Conservation (phyloP, 805 yeast species). For the Yarrowia porcina region DNA sequence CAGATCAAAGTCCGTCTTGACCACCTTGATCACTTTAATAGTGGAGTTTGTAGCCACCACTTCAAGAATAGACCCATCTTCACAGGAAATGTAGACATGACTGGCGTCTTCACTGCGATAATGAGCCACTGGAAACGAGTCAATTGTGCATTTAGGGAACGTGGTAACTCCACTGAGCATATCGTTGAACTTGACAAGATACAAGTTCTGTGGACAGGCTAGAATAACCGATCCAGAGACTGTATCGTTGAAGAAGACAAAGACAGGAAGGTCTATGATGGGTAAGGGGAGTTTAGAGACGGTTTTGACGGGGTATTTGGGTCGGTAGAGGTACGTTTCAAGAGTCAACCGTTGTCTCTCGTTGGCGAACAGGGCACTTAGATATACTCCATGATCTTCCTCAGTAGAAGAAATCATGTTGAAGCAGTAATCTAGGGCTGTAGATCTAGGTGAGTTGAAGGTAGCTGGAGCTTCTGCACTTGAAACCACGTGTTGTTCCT, state of each 20-base stretch:
- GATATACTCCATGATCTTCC: conserved; percentile 5
- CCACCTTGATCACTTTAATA: background rate
- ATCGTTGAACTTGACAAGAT: conserved; percentile 11
- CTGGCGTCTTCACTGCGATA: conserved; percentile 2
- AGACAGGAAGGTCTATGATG: conserved; percentile 12
- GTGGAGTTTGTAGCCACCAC: background rate
- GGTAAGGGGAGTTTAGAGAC: conserved; percentile 10
- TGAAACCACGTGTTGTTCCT: background rate
- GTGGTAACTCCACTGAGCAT: conserved; percentile 12
- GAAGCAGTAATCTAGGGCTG: background rate
- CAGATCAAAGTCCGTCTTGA: background rate
- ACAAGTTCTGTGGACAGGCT: background rate
- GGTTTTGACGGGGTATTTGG: conserved; percentile 14
- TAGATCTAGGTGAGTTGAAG: background rate
- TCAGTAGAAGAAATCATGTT: background rate
- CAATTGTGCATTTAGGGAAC: background rate
- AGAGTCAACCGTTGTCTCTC: background rate
- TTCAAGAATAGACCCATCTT: conserved; percentile 3
- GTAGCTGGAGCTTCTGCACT: background rate
- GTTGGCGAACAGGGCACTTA: background rate
- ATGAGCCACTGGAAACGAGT: background rate
- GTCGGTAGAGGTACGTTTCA: background rate
- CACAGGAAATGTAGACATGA: conserved; percentile 3
- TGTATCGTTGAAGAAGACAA: conserved; percentile 1
- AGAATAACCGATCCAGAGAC: conserved; percentile 14